Base-by-base conservation (phyloP, 2,329 filamentous ascomycete genomes). In the Colletotrichum neosansevieriae region DNA sequence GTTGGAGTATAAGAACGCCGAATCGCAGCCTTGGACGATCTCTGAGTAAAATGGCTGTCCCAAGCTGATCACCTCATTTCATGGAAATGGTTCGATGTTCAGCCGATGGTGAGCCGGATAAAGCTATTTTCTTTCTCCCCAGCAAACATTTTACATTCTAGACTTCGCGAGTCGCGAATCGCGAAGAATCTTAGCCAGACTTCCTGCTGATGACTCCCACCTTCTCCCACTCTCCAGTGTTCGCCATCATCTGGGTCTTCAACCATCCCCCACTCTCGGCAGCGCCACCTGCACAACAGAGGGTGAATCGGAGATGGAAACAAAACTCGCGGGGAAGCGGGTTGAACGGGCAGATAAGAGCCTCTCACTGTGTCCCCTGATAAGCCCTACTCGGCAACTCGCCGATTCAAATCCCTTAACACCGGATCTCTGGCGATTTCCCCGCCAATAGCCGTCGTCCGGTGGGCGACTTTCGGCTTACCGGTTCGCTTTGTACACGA, bases 251-350 rank as follows among this genome's bases (percentile, higher is more conserved):
- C 63, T 13, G 32, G 21, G 29, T 45, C 21, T 13, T n/a, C 29
- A 13, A 6, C 4, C 5, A 15, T 54, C 53, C 60, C 64, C 60
- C 64, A 67, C 53, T 64, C 63, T 45, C 53, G 64, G 19, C 6
- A 15, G 11, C 34, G 12, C 17, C n/a, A 10, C 40, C 32, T 34
- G 24, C 24, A 4, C 13, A 17, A 54, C 21, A n/a, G 10, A 11
- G 24, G 13, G 40, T 17, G 42, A 12, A 15, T 19, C 36, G 36
- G 42, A 36, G 13, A 19, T 47, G 56, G 56, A 32, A 47, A 36
- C 40, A 9, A n/a, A 44, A 57, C 12, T 42, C 50, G 63, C 40
- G 58, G 63, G 50, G 40, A 50, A 57, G 10, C 56, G 40, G 29
- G 29, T 29, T 29, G 29, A 29, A 29, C 1, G 29, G 29, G 24